These are phyloP conservation scores for Xylariales sp. DNA, from an alignment of 2,329 filamentous ascomycete species.

Conservation along the genomic window DNA sequence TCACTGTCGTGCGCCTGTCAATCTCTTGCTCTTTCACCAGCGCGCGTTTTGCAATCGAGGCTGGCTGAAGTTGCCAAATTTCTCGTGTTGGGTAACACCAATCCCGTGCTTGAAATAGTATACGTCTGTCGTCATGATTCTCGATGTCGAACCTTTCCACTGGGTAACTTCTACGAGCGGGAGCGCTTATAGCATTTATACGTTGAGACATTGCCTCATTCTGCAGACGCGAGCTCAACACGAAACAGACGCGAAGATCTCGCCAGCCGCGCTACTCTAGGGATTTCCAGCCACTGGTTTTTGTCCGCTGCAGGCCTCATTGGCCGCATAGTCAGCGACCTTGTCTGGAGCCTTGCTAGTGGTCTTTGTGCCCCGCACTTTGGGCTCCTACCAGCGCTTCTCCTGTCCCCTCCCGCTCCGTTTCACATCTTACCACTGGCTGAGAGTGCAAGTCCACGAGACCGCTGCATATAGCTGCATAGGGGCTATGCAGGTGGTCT, in stretches of 20 bases:
- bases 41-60: too few relatives aligned
- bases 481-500: conserved; percentile 19
- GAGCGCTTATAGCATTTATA: conserved; percentile 24
- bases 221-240: conserved; percentile 8
- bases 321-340: conserved; percentile 10
- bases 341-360: conserved; percentile 10
- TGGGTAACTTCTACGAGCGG: too few relatives aligned
- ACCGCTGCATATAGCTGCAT: conserved; percentile 20
- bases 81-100: too few relatives aligned
- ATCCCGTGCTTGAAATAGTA: too few relatives aligned
- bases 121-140: too few relatives aligned
- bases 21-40: too few relatives aligned
- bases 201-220: conserved; percentile 10
- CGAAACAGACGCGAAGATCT: conserved; percentile 12
- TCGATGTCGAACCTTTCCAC: too few relatives aligned
- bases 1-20: too few relatives aligned
- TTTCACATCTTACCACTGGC: conserved; percentile 25
- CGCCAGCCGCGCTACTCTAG: conserved; percentile 7
- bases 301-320: conserved; percentile 17
- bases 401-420: conserved; percentile 19
- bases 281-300: conserved; percentile 21
- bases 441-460: conserved; percentile 19
- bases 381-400: conserved; percentile 15
- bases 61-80: too few relatives aligned
- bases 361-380: conserved; percentile 15